phyloP scores from a whole-genome alignment of 2,329 filamentous ascomycete species.

The Alternaria brassicicola region DNA sequence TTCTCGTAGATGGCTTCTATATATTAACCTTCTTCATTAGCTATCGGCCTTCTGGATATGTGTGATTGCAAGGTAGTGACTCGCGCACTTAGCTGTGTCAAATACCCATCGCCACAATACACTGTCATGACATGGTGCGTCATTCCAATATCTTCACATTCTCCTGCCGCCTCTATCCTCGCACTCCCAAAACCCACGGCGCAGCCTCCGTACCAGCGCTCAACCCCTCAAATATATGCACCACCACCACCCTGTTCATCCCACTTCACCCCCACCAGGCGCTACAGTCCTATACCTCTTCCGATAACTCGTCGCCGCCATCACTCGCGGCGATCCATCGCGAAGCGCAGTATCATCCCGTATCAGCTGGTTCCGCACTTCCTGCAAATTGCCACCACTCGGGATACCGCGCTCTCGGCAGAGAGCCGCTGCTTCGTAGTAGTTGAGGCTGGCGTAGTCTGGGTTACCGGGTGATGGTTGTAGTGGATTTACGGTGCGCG shows the following conservation, averaged over 20 bases:
- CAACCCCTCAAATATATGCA: not conserved
- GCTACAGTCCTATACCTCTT: not conserved
- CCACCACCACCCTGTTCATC: not conserved
- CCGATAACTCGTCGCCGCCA: not conserved
- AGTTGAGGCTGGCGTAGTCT: constrained; percentile 20
- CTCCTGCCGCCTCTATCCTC: no score
- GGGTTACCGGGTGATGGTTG: constrained; percentile 3
- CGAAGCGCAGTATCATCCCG: constrained; percentile 25
- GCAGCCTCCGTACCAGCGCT: not conserved
- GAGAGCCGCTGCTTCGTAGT: constrained; percentile 21
- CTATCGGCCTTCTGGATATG: not conserved
- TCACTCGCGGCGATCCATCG: constrained; percentile 1
- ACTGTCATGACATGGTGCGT: no score
- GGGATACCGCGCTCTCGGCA: constrained; percentile 23
- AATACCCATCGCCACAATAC: no score
- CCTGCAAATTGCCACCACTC: constrained; percentile 13
- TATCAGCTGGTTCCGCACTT: constrained; percentile 23
- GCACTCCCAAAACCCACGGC: no score
- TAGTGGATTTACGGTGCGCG: not conserved
- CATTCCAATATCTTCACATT: no score
- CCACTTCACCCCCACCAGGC: not conserved
- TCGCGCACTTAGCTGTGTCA: no score
- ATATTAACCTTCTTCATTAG: not conserved
- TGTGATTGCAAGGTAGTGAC: no score
- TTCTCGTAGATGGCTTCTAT: not conserved